phyloP scores from a whole-genome alignment of 805 yeast species.

The Brettanomyces sp. region DNA sequence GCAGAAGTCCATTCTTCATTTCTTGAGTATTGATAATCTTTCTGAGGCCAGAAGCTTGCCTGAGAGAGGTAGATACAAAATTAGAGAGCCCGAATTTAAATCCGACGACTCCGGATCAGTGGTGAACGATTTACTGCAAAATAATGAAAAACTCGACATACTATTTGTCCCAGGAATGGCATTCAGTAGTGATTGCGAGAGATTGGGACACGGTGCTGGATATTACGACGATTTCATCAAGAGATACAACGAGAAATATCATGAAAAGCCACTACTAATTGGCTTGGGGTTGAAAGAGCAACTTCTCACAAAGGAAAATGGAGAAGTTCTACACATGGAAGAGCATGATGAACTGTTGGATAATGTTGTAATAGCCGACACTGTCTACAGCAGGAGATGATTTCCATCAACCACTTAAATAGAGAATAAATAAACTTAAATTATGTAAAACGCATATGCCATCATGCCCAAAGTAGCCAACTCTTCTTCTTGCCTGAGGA shows the following conservation, averaged over 20 bases:
- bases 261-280: conserved; percentile 33
- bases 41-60: conserved; percentile 35
- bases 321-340: conserved; percentile 39
- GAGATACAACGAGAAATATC: conserved; percentile 31
- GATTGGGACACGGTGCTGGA: conserved; percentile 93
- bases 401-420: no score
- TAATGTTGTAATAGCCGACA: conserved; percentile 36
- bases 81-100: conserved; percentile 53
- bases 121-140: conserved; percentile 15
- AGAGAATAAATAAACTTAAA: no score
- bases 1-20: conserved; percentile 41
- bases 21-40: conserved; percentile 39
- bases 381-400: conserved; percentile 6
- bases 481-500: background rate
- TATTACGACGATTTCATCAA: conserved; percentile 73
- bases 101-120: conserved; percentile 5
- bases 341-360: conserved; percentile 57
- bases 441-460: no score
- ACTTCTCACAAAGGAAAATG: conserved; percentile 27
- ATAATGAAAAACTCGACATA: conserved; percentile 41
- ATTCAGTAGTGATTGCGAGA: conserved; percentile 36
- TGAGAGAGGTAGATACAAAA: conserved; percentile 61
- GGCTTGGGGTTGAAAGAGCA: conserved; percentile 67
- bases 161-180: conserved; percentile 83
- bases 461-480: background rate